phyloP scores from a whole-genome alignment of 1,284 basidiomycete species.

The Takashimella tepidaria region DNA sequence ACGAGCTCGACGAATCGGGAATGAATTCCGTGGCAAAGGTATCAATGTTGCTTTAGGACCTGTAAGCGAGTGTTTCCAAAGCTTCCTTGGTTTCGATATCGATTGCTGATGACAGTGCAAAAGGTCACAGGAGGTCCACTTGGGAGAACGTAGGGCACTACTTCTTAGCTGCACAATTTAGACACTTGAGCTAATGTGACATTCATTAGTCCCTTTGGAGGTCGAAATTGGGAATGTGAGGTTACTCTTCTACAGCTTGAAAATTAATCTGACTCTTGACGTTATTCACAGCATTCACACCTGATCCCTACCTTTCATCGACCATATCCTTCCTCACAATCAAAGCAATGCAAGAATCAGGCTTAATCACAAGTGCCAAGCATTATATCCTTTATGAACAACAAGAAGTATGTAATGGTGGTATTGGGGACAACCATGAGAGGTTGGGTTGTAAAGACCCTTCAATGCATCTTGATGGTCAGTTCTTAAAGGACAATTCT shows the following conservation, averaged over 20 bases:
- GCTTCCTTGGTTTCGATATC: too few relatives aligned
- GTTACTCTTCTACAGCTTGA: neutral
- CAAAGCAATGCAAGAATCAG: slow-evolving; percentile 41
- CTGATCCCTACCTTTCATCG: slow-evolving; percentile 48
- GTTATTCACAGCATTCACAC: slow-evolving; percentile 36
- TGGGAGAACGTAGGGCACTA: slow-evolving; percentile 37
- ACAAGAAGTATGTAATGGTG: slow-evolving; percentile 38
- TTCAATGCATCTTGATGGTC: slow-evolving; percentile 38
- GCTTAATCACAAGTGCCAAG: slow-evolving; percentile 48
- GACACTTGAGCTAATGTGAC: too few relatives aligned
- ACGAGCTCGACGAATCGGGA: slow-evolving; percentile 47
- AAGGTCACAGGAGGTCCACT: slow-evolving; percentile 48
- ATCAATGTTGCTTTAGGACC: slow-evolving; percentile 43
- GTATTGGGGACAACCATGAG: slow-evolving; percentile 24
- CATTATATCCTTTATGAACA: slow-evolving; percentile 48
- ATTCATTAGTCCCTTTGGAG: slow-evolving; percentile 35
- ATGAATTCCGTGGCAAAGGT: slow-evolving; percentile 50
- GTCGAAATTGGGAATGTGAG: slow-evolving; percentile 48
- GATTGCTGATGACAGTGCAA: slow-evolving; percentile 8
- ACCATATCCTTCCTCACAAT: slow-evolving; percentile 44
- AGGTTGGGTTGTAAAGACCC: slow-evolving; percentile 29
- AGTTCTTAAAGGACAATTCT: too few relatives aligned
- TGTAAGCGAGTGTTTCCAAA: slow-evolving; percentile 19
- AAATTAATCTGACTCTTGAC: neutral
- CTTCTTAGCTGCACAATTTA: slow-evolving; percentile 2